Evolutionary conservation across 305 asterid genomes (phyloP), one percentile per base, ranked within the genome.

Genomic region (Fraxinus sp.): DNA sequence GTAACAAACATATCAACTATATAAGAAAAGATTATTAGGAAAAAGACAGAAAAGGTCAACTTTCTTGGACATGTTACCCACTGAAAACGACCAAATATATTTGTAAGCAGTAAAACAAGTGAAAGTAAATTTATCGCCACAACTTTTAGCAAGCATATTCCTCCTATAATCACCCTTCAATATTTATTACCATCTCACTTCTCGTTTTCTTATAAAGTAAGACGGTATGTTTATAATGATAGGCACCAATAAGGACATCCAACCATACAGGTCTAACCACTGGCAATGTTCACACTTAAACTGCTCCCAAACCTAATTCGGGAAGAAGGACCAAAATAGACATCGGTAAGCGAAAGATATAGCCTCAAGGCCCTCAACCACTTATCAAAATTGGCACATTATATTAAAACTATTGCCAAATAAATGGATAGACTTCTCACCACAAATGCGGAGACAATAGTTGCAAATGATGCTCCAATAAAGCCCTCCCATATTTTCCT

Each of bases 401-500:
- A 57, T 57, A 37, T 77, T 30, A 32, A 30, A 13, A 37, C 76
- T 35, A 32, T n/a, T 44, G 32, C 22, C 32, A 70, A 68, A 78
- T 74, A 78, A 79, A 79, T 30, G 76, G 59, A 81, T 33, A 79
- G 76, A 83, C 36, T 39, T 80, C 94, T 87, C 85, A 96, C 99
- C 98, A 93, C 78, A 88, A 96, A 96, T 74, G 99, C 98, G 62
- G 98, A 90, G 85, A 94, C 84, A 84, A 96, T 86, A 68, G 99
- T 96, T 77, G 97, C 85, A 79, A 94, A 88, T 75, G 99, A 97
- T 32, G 98, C 99, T 86, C 99, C 99, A 83, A 97, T 93, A 87
- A 94, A 97, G 77, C 98, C 99, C 85, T 97, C 99, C 98, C 99
- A 94, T 74, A 98, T 97, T 89, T 94, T 97, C 91, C 94, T 97